phyloP scores from a whole-genome alignment of 2,329 filamentous ascomycete species.

The Didymella exigua region DNA sequence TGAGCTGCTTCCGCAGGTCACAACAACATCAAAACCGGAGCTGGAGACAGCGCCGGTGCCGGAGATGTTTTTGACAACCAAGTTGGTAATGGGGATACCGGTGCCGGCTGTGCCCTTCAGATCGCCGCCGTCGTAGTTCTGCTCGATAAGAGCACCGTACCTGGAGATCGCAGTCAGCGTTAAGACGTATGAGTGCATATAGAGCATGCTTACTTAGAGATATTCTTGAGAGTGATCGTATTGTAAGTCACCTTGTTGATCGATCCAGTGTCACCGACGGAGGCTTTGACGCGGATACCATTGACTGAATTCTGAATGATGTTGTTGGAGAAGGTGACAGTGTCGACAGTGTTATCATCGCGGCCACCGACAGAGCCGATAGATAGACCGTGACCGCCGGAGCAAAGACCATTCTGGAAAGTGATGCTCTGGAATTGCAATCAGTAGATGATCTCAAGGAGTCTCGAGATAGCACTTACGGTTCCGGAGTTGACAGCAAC shows the following conservation, averaged over 20 bases:
- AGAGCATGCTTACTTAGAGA: conserved; percentile 46
- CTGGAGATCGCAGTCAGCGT: not conserved
- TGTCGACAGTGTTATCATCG: conserved; percentile 59
- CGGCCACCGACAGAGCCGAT: conserved; percentile 65
- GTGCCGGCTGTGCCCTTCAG: conserved; percentile 52
- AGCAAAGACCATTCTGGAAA: conserved; percentile 53
- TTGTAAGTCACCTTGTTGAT: conserved; percentile 56
- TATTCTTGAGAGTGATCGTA: conserved; percentile 53
- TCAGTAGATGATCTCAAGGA: conserved; percentile 1
- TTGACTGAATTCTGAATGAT: conserved; percentile 59
- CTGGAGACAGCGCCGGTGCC: conserved; percentile 44
- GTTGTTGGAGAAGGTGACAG: conserved; percentile 58
- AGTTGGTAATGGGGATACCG: conserved; percentile 54
- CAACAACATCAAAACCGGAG: conserved; percentile 57
- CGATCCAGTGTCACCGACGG: conserved; percentile 56
- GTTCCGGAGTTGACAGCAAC: conserved; percentile 63
- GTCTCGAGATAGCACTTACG: conserved; percentile 13
- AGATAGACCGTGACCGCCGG: conserved; percentile 62
- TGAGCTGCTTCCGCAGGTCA: conserved; percentile 57
- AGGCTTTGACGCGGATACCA: conserved; percentile 64
- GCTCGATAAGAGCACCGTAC: conserved; percentile 57
- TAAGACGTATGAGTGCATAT: no score
- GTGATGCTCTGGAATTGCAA: conserved; percentile 29
- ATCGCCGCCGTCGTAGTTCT: conserved; percentile 58
- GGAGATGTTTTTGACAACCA: conserved; percentile 50